phyloP scores from a whole-genome alignment of 2,329 filamentous ascomycete genomes.

The Fusarium dlaminii region DNA sequence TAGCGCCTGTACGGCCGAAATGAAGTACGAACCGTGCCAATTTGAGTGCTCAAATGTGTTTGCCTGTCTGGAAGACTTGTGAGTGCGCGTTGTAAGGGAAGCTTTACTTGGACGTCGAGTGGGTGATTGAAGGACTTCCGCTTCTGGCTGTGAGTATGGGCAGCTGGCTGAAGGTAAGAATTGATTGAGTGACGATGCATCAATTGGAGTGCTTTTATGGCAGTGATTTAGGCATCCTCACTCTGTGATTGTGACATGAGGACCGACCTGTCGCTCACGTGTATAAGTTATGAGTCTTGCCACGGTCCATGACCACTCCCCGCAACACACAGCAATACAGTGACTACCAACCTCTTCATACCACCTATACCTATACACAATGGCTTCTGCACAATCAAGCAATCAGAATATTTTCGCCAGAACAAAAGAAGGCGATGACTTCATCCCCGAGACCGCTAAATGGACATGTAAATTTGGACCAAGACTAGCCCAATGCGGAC shows the following conservation, averaged over 20 bases:
- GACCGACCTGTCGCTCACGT: background rate
- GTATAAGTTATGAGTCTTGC: background rate
- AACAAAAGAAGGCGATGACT: background rate
- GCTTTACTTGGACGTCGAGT: too few relatives aligned
- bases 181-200: rapidly evolving
- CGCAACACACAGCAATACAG: background rate
- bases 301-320: background rate
- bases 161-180: background rate
- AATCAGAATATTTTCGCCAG: rapidly evolving
- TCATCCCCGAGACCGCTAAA: background rate
- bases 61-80: background rate
- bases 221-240: background rate
- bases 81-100: too few relatives aligned
- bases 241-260: background rate
- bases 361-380: rapidly evolving
- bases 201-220: rapidly evolving
- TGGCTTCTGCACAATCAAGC: background rate
- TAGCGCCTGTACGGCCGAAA: background rate
- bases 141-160: background rate
- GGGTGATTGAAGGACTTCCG: background rate
- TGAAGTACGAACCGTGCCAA: rapidly evolving
- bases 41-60: background rate
- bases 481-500: rapidly evolving
- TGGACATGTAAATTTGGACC: background rate
- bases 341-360: background rate